Evolutionary conservation across 2,329 filamentous ascomycete species (phyloP).

Genomic region (Dryadomyces quercivorus): DNA sequence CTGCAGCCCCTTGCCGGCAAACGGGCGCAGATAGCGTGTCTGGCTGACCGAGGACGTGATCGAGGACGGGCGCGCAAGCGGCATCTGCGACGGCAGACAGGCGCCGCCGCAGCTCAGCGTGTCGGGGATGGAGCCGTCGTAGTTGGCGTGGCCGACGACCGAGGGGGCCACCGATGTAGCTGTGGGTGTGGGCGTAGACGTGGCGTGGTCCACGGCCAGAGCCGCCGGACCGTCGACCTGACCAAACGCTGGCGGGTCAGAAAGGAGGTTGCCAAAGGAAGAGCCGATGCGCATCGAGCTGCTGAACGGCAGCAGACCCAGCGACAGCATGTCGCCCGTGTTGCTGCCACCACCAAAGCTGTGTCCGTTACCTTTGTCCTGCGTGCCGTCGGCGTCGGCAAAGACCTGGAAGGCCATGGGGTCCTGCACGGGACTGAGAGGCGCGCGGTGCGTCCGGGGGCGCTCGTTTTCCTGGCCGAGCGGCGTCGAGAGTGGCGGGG

Average conservation of each 20-base stretch:
- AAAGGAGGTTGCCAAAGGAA: not conserved
- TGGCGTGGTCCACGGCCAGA: constrained; percentile 20
- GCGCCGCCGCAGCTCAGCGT: constrained; percentile 38
- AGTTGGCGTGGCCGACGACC: constrained; percentile 5
- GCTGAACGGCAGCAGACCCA: constrained; percentile 16
- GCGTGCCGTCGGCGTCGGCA: not conserved
- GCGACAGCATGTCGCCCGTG: constrained; percentile 7
- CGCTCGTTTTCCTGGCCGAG: constrained; percentile 39
- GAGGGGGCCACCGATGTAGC: not conserved
- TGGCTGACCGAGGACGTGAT: constrained; percentile 35
- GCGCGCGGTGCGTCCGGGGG: constrained; percentile 33
- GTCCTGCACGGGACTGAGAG: constrained; percentile 39
- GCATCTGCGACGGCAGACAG: constrained; percentile 26
- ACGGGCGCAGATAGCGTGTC: constrained; percentile 39
- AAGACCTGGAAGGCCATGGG: constrained; percentile 27
- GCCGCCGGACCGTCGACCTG: not conserved
- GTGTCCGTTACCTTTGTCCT: not conserved
- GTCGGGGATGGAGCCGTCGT: constrained; percentile 37
- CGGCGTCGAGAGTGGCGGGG: not conserved
- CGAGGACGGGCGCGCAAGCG: constrained; percentile 24
- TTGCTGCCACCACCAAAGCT: too few relatives aligned
- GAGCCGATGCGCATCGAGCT: constrained; percentile 17
- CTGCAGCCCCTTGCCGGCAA: constrained; percentile 41
- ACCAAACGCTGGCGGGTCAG: not conserved
- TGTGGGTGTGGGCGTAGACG: not conserved